These are phyloP conservation scores for Fusarium napiforme DNA, from an alignment of 2,329 filamentous ascomycete genomes.

Conservation along the genomic window DNA sequence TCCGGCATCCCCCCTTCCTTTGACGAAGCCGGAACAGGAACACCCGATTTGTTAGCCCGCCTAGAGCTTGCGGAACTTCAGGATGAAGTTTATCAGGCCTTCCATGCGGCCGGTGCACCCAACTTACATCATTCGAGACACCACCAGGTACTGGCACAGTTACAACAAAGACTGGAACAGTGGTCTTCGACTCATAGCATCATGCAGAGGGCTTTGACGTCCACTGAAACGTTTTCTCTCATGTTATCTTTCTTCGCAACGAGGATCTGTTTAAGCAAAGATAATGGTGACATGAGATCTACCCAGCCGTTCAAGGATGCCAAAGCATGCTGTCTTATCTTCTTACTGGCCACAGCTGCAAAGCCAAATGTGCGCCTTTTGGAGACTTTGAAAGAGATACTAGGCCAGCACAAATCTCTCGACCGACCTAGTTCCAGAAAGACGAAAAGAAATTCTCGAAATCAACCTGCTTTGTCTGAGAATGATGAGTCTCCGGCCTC, in stretches of 20 bases:
- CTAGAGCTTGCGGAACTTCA: slow-evolving; percentile 41
- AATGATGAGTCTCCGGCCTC: slow-evolving; percentile 15
- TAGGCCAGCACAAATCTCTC: slow-evolving; percentile 7
- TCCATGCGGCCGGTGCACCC: slow-evolving; percentile 27
- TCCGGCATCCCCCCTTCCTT: slow-evolving; percentile 4
- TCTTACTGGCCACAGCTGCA: slow-evolving; percentile 35
- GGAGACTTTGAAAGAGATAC: slow-evolving; percentile 26
- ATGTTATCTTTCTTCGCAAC: slow-evolving; percentile 41
- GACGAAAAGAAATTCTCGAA: neutral
- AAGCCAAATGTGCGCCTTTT: slow-evolving; percentile 24
- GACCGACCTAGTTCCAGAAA: neutral
- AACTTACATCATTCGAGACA: slow-evolving; percentile 1
- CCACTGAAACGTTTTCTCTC: slow-evolving; percentile 12
- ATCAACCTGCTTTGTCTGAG: neutral
- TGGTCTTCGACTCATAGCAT: slow-evolving; percentile 33
- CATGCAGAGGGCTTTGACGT: slow-evolving; percentile 19
- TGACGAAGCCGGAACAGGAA: slow-evolving; percentile 8
- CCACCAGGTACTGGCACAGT: slow-evolving; percentile 12
- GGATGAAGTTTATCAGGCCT: slow-evolving; percentile 38
- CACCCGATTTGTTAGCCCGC: slow-evolving; percentile 12
- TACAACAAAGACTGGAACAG: slow-evolving; percentile 38
- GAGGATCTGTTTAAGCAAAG: slow-evolving; percentile 30
- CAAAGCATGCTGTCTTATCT: slow-evolving; percentile 40
- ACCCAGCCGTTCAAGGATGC: slow-evolving; percentile 28
- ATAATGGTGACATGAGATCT: slow-evolving; percentile 5